phyloP scores from a whole-genome alignment of 805 yeast genomes.

The Diddensiella caesifluorescens region DNA sequence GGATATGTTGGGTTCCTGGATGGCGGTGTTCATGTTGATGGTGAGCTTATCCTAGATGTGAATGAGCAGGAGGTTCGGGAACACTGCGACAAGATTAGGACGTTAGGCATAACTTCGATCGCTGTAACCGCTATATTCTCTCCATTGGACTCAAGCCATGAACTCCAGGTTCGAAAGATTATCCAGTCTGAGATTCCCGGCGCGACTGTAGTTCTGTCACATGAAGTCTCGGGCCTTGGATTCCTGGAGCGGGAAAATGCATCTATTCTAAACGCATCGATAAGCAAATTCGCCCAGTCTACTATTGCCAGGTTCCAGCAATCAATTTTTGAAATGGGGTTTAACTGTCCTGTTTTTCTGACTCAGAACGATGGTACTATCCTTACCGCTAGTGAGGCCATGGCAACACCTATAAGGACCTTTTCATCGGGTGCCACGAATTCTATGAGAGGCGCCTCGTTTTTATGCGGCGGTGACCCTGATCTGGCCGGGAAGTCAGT shows the following conservation, averaged over 20 bases:
- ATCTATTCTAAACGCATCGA: conserved; percentile 40
- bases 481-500: conserved; percentile 25
- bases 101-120: conserved; percentile 30
- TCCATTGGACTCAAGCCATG: conserved; percentile 38
- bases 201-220: conserved; percentile 36
- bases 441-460: conserved; percentile 35
- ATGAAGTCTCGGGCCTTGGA: conserved; percentile 41
- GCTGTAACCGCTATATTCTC: conserved; percentile 42
- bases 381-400: conserved; percentile 37
- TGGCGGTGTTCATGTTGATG: conserved; percentile 18
- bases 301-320: conserved; percentile 37
- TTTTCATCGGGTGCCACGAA: conserved; percentile 47
- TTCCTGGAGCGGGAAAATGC: conserved; percentile 45
- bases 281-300: conserved; percentile 37
- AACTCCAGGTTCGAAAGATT: conserved; percentile 33
- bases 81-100: conserved; percentile 33
- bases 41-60: conserved; percentile 12
- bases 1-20: conserved; percentile 14
- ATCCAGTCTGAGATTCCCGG: conserved; percentile 35
- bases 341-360: conserved; percentile 37
- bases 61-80: conserved; percentile 10
- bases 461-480: conserved; percentile 32
- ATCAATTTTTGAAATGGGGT: conserved; percentile 36
- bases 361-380: conserved; percentile 50
- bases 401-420: conserved; percentile 40